These are phyloP conservation scores for Thielaviopsis musarum DNA, from an alignment of 2,329 filamentous ascomycete species.

Conservation along the genomic window DNA sequence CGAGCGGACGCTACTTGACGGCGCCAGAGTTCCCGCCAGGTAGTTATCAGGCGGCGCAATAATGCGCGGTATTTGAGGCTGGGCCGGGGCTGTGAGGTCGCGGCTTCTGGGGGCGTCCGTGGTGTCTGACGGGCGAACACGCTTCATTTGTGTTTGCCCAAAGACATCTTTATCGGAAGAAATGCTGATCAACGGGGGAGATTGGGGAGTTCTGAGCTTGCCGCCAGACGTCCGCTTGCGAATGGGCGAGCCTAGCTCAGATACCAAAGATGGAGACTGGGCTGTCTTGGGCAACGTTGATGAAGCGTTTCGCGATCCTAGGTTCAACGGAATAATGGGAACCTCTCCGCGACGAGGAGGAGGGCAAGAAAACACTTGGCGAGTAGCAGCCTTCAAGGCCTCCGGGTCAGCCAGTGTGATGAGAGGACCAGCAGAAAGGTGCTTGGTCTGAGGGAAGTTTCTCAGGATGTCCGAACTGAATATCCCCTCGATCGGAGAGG, in stretches of 20 bases:
- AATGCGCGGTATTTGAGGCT: neutral
- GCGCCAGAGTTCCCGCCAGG: conserved; percentile 3
- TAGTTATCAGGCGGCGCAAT: conserved; percentile 6
- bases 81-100: neutral
- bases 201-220: neutral
- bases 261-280: neutral
- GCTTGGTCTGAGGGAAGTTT: conserved; percentile 10
- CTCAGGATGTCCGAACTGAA: conserved; percentile 2
- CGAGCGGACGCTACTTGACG: neutral
- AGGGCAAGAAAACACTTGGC: conserved; percentile 7
- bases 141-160: neutral
- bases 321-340: neutral
- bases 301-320: neutral
- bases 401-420: neutral
- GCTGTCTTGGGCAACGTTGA: neutral
- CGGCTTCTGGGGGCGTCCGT: neutral
- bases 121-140: neutral
- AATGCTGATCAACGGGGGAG: neutral
- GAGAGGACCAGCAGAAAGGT: conserved; percentile 3
- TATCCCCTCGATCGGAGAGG: neutral
- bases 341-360: conserved; percentile 1
- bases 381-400: neutral
- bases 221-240: neutral
- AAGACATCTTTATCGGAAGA: neutral
- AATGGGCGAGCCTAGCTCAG: neutral